Percentiles rank a stretch among this genome's conserved stretches.
These are phyloP conservation scores for Houttuynia cordata DNA, from an alignment of 164 flowering plant species.

Conservation along the genomic window DNA sequence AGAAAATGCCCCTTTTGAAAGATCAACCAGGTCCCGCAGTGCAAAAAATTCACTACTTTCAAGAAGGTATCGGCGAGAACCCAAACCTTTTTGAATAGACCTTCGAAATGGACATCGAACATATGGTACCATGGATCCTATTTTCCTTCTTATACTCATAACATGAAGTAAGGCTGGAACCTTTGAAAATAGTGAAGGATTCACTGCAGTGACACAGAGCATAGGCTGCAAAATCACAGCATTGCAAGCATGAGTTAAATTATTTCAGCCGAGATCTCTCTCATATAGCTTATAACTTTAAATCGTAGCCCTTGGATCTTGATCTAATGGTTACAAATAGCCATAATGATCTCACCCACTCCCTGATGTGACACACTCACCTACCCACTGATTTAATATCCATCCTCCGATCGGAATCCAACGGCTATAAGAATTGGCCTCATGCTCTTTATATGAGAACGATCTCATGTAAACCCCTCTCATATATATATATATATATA, in stretches of 20 bases:
- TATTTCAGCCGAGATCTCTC: neutral
- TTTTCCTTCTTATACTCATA: slow-evolving; percentile 61
- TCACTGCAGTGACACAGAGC: slow-evolving; percentile 95
- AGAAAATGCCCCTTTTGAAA: slow-evolving; percentile 91
- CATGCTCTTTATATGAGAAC: too few relatives aligned
- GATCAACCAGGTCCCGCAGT: slow-evolving; percentile 83
- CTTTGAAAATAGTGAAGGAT: slow-evolving; percentile 75
- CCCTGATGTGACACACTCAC: too few relatives aligned
- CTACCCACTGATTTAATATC: too few relatives aligned
- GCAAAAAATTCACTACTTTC: slow-evolving; percentile 92
- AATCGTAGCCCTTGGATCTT: too few relatives aligned
- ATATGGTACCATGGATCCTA: slow-evolving; percentile 63
- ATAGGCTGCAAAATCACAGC: slow-evolving; percentile 64
- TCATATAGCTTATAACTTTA: too few relatives aligned
- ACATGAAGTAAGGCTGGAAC: slow-evolving; percentile 75
- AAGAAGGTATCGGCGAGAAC: slow-evolving; percentile 80
- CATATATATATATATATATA: too few relatives aligned
- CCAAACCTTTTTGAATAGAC: slow-evolving; percentile 62
- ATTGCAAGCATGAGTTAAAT: neutral
- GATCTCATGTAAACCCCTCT: too few relatives aligned
- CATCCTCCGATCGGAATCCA: too few relatives aligned
- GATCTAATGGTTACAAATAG: too few relatives aligned
- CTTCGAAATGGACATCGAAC: slow-evolving; percentile 85
- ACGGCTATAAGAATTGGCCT: too few relatives aligned
- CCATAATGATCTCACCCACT: too few relatives aligned